Evolutionary conservation across 2,329 filamentous ascomycete genomes (phyloP).

Genomic region (Penicillium sp.): DNA sequence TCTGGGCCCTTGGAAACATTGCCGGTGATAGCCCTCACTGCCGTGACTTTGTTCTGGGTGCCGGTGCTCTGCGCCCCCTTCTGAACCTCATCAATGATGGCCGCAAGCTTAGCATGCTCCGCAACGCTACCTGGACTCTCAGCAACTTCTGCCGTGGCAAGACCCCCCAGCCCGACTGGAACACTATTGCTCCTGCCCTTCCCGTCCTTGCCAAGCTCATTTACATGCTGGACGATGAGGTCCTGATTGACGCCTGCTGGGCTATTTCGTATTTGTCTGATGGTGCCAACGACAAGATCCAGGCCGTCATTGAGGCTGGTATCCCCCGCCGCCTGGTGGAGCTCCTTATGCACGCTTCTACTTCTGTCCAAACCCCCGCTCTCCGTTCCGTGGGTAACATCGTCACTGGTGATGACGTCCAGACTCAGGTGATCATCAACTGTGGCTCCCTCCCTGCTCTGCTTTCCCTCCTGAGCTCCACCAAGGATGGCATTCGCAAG

Average conservation of each 20-base stretch:
- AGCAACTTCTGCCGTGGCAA: slow-evolving; percentile 99
- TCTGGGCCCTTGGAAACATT: slow-evolving; percentile 98
- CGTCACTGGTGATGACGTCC: slow-evolving; percentile 95
- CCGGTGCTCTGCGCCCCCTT: slow-evolving; percentile 86
- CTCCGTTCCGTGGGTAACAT: slow-evolving; percentile 98
- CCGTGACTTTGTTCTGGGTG: slow-evolving; percentile 91
- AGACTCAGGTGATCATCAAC: slow-evolving; percentile 99
- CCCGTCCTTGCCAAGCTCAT: slow-evolving; percentile 96
- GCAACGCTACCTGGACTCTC: slow-evolving; percentile 97
- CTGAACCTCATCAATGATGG: slow-evolving; percentile 90
- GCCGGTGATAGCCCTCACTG: slow-evolving; percentile 97
- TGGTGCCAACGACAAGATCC: slow-evolving; percentile 98
- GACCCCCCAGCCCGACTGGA: slow-evolving; percentile 97
- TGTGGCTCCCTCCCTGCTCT: slow-evolving; percentile 89
- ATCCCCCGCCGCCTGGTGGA: slow-evolving; percentile 96
- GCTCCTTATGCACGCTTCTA: slow-evolving; percentile 96
- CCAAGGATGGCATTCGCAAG: slow-evolving; percentile 98
- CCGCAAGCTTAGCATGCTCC: slow-evolving; percentile 97
- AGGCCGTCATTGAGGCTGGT: slow-evolving; percentile 96
- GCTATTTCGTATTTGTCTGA: slow-evolving; percentile 98
- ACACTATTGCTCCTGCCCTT: slow-evolving; percentile 88
- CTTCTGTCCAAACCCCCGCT: slow-evolving; percentile 95
- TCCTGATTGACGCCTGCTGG: slow-evolving; percentile 98
- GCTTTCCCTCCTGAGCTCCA: slow-evolving; percentile 90
- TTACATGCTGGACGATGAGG: slow-evolving; percentile 97